Conservation (phyloP, 2,329 filamentous ascomycete genomes). For the Sarocladium kiliense region DNA sequence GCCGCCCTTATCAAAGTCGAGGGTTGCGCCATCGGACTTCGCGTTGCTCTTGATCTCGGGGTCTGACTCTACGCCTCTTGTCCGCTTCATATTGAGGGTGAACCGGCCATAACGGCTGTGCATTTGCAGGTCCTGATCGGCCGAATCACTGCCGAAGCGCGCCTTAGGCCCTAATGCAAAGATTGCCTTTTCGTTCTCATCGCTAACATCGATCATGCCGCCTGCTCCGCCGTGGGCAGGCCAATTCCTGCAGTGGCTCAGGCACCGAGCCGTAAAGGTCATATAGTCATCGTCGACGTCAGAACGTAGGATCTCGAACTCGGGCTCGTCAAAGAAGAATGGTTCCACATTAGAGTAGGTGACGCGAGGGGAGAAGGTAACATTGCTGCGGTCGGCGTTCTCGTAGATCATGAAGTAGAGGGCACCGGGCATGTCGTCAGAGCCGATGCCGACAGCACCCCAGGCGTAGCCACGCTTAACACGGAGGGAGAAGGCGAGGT, state of each 20-base stretch:
- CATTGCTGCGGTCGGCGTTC: conserved; percentile 37
- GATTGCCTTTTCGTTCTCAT: conserved; percentile 42
- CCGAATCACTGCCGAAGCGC: conserved; percentile 34
- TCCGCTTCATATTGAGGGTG: conserved; percentile 48
- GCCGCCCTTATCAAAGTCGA: neutral
- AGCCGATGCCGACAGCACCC: conserved; percentile 51
- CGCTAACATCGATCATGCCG: conserved; percentile 46
- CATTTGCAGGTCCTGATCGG: conserved; percentile 40
- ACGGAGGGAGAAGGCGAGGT: conserved; percentile 51
- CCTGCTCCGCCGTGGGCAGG: conserved; percentile 20
- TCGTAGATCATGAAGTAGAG: conserved; percentile 52
- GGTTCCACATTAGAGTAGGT: conserved; percentile 48
- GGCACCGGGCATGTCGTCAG: conserved; percentile 43
- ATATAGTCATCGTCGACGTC: conserved; percentile 40
- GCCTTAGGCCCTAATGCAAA: conserved; percentile 51
- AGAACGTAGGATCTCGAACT: conserved; percentile 40
- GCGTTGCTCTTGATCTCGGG: conserved; percentile 34
- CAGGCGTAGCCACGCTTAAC: conserved; percentile 41
- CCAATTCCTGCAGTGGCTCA: conserved; percentile 47
- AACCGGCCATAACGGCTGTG: conserved; percentile 52
- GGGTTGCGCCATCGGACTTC: conserved; percentile 18
- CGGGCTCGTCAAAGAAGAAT: conserved; percentile 35
- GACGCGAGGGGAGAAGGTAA: conserved; percentile 52
- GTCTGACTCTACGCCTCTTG: conserved; percentile 38
- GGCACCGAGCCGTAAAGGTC: conserved; percentile 47